These are phyloP conservation scores for Solanum boliviense DNA, from an alignment of 257 asterid genomes.

Conservation along the genomic window DNA sequence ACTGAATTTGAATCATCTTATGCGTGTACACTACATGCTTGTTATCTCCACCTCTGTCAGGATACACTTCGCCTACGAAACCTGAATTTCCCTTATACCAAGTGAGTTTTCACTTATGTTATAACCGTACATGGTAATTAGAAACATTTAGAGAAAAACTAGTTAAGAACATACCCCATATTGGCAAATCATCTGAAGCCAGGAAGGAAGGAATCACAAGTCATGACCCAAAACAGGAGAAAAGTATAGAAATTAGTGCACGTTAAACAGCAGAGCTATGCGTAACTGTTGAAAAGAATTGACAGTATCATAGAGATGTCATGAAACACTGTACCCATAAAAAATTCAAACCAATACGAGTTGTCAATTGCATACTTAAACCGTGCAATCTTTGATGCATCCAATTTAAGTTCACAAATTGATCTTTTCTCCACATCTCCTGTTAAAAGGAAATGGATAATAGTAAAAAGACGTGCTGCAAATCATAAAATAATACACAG, in stretches of 20 bases:
- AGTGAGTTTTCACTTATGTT: not conserved
- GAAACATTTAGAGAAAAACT: not conserved
- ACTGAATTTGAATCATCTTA: constrained; percentile 40
- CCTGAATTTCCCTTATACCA: constrained; percentile 18
- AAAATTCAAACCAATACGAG: constrained; percentile 59
- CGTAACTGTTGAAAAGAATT: not conserved
- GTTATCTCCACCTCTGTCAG: constrained; percentile 26
- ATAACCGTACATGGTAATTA: not conserved
- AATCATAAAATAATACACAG: not conserved
- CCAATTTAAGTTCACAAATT: constrained; percentile 55
- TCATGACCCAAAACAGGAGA: not conserved
- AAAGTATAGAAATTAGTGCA: constrained; percentile 7
- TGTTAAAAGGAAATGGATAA: constrained; percentile 9
- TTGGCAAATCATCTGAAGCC: constrained; percentile 61
- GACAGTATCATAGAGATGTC: not conserved
- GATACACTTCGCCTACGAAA: constrained; percentile 47
- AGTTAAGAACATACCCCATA: constrained; percentile 53
- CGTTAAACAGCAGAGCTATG: not conserved
- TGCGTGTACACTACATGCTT: constrained; percentile 49
- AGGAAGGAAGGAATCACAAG: constrained; percentile 6
- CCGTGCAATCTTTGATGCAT: constrained; percentile 39
- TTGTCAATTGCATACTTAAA: constrained; percentile 58
- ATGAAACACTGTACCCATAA: constrained; percentile 43
- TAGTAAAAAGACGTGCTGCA: not conserved
- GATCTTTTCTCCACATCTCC: constrained; percentile 38